phyloP scores from a whole-genome alignment of 2,329 filamentous ascomycete species.

The Penicillium sp. region DNA sequence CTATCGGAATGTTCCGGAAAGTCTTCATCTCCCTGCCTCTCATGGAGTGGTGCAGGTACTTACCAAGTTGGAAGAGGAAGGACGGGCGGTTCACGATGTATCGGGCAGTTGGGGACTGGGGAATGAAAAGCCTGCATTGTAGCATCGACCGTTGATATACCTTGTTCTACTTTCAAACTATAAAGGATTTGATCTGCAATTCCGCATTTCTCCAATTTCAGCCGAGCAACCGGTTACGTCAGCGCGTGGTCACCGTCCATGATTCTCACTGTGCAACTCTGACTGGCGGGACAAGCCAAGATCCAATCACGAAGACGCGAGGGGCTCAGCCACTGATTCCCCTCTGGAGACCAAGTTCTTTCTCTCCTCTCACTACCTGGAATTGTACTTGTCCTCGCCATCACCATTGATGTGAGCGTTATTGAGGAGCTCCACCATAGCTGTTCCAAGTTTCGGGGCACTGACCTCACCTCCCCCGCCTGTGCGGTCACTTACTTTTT shows the following conservation, averaged over 20 bases:
- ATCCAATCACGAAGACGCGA: constrained; percentile 7
- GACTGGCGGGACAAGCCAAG: constrained; percentile 4
- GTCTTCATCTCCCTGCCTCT: constrained; percentile 68
- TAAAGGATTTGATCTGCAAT: no score
- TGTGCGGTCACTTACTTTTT: constrained; percentile 2
- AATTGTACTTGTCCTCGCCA: no score
- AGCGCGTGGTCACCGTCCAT: constrained; percentile 8
- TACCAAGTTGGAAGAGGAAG: constrained; percentile 69
- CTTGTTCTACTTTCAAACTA: no score
- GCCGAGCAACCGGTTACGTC: constrained; percentile 8
- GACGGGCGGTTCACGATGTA: constrained; percentile 49
- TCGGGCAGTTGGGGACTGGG: constrained; percentile 30
- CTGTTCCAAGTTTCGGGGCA: constrained; percentile 15
- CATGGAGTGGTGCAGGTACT: constrained; percentile 72
- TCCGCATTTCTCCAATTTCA: no score
- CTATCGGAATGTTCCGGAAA: constrained; percentile 71
- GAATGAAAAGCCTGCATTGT: constrained; percentile 29
- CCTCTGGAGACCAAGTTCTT: no score
- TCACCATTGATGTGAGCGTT: constrained; percentile 9
- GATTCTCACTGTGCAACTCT: no score
- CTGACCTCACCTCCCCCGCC: constrained; percentile 15
- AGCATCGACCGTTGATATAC: background rate
- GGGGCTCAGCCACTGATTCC: no score
- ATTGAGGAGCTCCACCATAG: constrained; percentile 20
- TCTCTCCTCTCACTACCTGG: background rate